These are phyloP conservation scores for Taiozyma onychis DNA, from an alignment of 1,139 yeast genomes.

Conservation along the genomic window DNA sequence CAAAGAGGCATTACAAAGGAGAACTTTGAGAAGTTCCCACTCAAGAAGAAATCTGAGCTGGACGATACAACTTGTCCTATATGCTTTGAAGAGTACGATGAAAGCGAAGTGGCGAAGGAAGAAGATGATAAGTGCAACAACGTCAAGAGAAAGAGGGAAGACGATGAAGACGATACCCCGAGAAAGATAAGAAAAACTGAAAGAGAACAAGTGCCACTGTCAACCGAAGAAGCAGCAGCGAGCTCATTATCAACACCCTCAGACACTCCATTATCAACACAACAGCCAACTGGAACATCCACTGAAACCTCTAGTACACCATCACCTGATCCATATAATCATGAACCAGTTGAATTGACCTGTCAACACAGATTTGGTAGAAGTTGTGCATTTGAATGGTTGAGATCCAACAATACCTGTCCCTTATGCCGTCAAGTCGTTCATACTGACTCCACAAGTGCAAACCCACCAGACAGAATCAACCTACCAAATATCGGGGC, in stretches of 20 bases:
- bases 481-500: slow-evolving; percentile 32
- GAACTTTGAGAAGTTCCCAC: slow-evolving; percentile 45
- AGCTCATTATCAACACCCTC: neutral
- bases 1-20: slow-evolving; percentile 47
- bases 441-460: slow-evolving; percentile 27
- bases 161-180: slow-evolving; percentile 17
- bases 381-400: slow-evolving; percentile 73
- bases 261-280: neutral
- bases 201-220: neutral
- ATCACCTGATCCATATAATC: slow-evolving; percentile 33
- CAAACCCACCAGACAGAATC: slow-evolving; percentile 24
- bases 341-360: slow-evolving; percentile 67
- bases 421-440: slow-evolving; percentile 72
- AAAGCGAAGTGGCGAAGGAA: slow-evolving; percentile 17
- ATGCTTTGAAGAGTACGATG: slow-evolving; percentile 51
- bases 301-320: neutral
- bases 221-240: neutral
- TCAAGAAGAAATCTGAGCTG: slow-evolving; percentile 29
- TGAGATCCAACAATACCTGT: slow-evolving; percentile 60
- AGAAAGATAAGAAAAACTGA: slow-evolving; percentile 4
- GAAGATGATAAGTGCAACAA: slow-evolving; percentile 4
- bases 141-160: slow-evolving; percentile 16
- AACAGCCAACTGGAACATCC: neutral
- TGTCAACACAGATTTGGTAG: slow-evolving; percentile 79
- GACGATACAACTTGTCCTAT: slow-evolving; percentile 51